phyloP scores from a whole-genome alignment of 371 early-diverging fungal genomes.

The Rhizopus microsporus region DNA sequence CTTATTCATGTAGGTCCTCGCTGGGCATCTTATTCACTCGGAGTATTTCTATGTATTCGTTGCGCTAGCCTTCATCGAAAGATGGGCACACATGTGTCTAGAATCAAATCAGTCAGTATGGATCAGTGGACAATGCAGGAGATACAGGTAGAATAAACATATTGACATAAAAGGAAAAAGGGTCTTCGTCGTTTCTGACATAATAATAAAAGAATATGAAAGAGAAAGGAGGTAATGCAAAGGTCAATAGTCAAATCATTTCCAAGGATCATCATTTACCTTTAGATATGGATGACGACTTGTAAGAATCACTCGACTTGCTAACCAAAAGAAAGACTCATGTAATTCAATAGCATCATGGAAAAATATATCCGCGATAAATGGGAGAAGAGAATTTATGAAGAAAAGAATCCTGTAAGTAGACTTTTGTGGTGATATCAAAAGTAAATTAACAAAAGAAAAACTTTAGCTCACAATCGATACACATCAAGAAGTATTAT shows the following conservation, averaged over 20 bases:
- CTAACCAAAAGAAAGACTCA: not conserved
- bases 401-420: not conserved
- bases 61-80: constrained; percentile 93
- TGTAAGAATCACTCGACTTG: constrained; percentile 30
- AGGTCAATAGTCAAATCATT: constrained; percentile 75
- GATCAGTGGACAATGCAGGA: constrained; percentile 95
- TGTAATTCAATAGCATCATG: constrained; percentile 62
- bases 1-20: constrained; percentile 82
- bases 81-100: constrained; percentile 92
- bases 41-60: constrained; percentile 93
- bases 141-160: constrained; percentile 64
- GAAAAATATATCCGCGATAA: constrained; percentile 92
- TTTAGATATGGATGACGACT: constrained; percentile 63
- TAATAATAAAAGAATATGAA: not conserved
- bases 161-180: not conserved
- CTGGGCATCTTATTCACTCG: constrained; percentile 95
- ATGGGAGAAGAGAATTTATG: constrained; percentile 73
- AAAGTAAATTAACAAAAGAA: not conserved
- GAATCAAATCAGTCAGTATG: constrained; percentile 90
- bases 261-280: constrained; percentile 69
- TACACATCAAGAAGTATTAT: constrained; percentile 6
- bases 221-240: constrained; percentile 74
- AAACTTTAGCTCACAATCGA: not conserved
- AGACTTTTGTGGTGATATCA: not conserved
- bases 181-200: too few species aligned